A percentile compares a stretch with the other conserved stretches of the same genome.
Conservation (phyloP, 169 alveolate species). For the Eimeria brunetti region DNA sequence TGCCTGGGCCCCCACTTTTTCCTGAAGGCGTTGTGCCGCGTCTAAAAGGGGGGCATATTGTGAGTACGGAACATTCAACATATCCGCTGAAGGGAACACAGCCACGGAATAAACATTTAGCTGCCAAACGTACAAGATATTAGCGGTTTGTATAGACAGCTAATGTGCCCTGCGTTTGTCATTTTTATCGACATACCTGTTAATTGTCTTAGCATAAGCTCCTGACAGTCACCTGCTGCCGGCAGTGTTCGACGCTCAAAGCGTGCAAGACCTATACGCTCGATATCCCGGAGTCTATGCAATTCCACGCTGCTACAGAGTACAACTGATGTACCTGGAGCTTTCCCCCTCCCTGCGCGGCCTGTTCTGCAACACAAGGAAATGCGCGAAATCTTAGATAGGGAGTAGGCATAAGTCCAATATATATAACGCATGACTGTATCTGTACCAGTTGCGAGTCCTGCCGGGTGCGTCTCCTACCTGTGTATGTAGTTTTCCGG, state of each 20-base stretch:
- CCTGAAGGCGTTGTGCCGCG: constrained; percentile 55
- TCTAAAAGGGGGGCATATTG: constrained; percentile 38
- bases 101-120: neutral
- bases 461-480: neutral
- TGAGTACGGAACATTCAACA: constrained; percentile 38
- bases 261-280: constrained; percentile 6
- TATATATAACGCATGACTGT: neutral
- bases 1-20: constrained; percentile 47
- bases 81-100: constrained; percentile 28
- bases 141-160: neutral
- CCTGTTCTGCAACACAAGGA: constrained; percentile 57
- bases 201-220: constrained; percentile 43
- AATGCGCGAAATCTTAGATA: neutral
- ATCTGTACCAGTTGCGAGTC: neutral
- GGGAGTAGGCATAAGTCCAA: neutral
- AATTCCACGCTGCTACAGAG: constrained; percentile 53
- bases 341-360: constrained; percentile 63
- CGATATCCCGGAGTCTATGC: constrained; percentile 44
- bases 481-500: constrained; percentile 65
- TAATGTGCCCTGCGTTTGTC: neutral
- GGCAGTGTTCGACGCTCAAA: constrained; percentile 67
- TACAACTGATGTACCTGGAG: constrained; percentile 53
- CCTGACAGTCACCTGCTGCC: constrained; percentile 61
- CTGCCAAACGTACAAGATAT: neutral
- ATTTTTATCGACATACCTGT: constrained; percentile 14